Percentiles rank a stretch among this genome's conserved stretches.
Conservation (phyloP, 2,329 filamentous ascomycete genomes). For the Claviceps monticola region DNA sequence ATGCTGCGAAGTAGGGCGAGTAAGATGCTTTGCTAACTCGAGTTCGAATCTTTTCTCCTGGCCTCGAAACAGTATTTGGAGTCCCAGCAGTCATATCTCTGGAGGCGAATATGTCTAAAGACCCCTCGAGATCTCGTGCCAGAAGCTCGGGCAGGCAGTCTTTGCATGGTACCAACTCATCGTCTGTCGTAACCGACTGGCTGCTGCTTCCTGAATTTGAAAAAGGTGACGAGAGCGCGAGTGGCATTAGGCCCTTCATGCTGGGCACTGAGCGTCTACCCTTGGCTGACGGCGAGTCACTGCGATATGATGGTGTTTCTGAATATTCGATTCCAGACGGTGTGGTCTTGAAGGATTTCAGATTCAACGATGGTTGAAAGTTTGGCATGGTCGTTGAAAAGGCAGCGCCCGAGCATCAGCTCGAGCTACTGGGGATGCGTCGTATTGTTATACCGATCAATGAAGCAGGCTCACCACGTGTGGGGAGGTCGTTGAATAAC, state of each 20-base stretch:
- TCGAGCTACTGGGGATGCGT: constrained; percentile 3
- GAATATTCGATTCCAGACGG: background rate
- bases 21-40: constrained; percentile 8
- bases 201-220: constrained; percentile 11
- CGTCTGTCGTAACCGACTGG: constrained; percentile 10
- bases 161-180: constrained; percentile 18
- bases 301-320: constrained; percentile 1
- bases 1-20: constrained; percentile 17
- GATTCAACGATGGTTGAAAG: constrained; percentile 2
- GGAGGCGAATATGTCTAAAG: constrained; percentile 31
- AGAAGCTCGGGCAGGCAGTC: constrained; percentile 42
- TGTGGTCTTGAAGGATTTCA: constrained; percentile 1
- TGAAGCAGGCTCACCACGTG: background rate
- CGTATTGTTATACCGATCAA: constrained; percentile 4
- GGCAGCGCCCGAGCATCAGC: constrained; percentile 3
- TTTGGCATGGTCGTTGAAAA: constrained; percentile 5
- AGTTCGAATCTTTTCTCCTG: constrained; percentile 12
- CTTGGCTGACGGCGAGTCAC: constrained; percentile 8
- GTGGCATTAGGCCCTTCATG: constrained; percentile 25
- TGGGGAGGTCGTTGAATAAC: background rate
- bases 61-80: constrained; percentile 25
- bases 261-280: constrained; percentile 23
- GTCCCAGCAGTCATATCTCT: constrained; percentile 39
- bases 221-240: constrained; percentile 19
- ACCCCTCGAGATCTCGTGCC: constrained; percentile 38